These are phyloP conservation scores for Cercospora sojina DNA, from an alignment of 2,329 filamentous ascomycete genomes.

Conservation along the genomic window DNA sequence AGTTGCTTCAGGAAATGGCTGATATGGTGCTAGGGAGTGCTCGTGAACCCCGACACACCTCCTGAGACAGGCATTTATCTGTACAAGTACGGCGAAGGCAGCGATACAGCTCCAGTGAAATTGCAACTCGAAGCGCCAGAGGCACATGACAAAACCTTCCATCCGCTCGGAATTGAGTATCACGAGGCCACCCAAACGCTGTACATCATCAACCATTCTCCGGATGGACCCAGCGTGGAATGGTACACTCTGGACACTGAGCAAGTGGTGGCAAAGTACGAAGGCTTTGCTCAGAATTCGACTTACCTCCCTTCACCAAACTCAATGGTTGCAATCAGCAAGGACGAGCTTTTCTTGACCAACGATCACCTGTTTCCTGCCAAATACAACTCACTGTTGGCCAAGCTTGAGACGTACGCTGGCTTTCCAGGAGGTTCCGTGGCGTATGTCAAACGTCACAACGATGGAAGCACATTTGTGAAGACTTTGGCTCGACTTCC, in stretches of 20 bases:
- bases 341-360: slow-evolving; percentile 40
- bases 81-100: slow-evolving; percentile 39
- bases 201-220: slow-evolving; percentile 44
- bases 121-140: slow-evolving; percentile 34
- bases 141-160: slow-evolving; percentile 37
- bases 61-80: slow-evolving; percentile 40
- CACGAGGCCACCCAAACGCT: slow-evolving; percentile 39
- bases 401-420: slow-evolving; percentile 43
- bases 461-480: background rate
- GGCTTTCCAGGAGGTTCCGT: slow-evolving; percentile 41
- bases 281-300: slow-evolving; percentile 37
- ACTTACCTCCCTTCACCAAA: slow-evolving; percentile 41
- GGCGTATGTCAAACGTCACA: slow-evolving; percentile 36
- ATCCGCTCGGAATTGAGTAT: slow-evolving; percentile 46
- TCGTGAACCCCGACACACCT: slow-evolving; percentile 26
- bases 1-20: background rate
- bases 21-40: slow-evolving; percentile 29
- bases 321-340: slow-evolving; percentile 39
- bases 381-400: slow-evolving; percentile 31
- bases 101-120: slow-evolving; percentile 28
- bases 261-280: slow-evolving; percentile 32
- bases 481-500: slow-evolving; percentile 37
- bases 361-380: slow-evolving; percentile 46
- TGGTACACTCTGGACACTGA: slow-evolving; percentile 38
- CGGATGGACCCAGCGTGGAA: slow-evolving; percentile 37